Conservation (phyloP, 345 rosid species). For the Cardamine chenopodiifolia region DNA sequence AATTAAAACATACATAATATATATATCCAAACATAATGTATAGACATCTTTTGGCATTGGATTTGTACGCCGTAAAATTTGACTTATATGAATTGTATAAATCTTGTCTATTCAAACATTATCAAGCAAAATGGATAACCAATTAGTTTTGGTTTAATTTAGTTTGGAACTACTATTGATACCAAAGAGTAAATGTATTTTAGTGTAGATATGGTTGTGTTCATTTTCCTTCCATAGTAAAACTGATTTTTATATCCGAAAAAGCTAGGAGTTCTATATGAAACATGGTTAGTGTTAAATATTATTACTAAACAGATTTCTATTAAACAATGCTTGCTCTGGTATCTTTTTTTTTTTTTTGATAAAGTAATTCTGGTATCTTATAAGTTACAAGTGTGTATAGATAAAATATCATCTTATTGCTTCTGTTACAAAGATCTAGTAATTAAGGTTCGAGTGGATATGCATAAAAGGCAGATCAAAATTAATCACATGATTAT, state of each 20-base stretch:
- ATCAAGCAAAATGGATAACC: not conserved
- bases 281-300: not conserved
- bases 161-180: constrained; percentile 13
- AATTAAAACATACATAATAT: not conserved
- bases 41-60: not conserved
- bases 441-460: constrained; percentile 29
- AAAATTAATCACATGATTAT: constrained; percentile 17
- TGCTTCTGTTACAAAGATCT: constrained; percentile 26
- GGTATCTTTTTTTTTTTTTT: too few species aligned
- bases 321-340: too few species aligned
- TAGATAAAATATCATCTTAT: not conserved
- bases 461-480: constrained; percentile 16
- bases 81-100: not conserved
- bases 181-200: not conserved
- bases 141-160: not conserved
- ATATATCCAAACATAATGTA: not conserved
- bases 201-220: not conserved
- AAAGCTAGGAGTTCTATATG: not conserved
- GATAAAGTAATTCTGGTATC: not conserved
- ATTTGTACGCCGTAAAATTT: not conserved
- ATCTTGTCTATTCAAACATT: not conserved
- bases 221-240: constrained; percentile 6
- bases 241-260: not conserved
- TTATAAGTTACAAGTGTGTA: not conserved
- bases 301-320: not conserved